Base-by-base conservation (phyloP, 2,329 filamentous ascomycete genomes). In the Sarocladiaceae sp. region DNA sequence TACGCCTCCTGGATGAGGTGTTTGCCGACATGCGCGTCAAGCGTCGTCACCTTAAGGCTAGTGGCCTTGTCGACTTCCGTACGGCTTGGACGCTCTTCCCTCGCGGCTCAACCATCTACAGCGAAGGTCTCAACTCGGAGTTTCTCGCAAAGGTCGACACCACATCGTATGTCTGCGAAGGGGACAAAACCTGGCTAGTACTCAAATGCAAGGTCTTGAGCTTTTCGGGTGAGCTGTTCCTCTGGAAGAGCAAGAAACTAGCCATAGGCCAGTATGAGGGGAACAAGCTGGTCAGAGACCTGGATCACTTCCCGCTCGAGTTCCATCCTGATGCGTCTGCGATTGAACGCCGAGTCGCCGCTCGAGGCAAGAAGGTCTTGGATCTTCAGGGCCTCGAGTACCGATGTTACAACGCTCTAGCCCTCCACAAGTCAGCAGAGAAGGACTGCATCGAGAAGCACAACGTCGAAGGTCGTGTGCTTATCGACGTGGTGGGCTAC, bases 21-120 rank as follows among this genome's bases (percentile, higher is more conserved):
- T 73, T 74, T 45, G 57, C 56, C 18, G 62, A 63, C n/a, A 54
- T 66, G 42, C 58, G 59, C 24, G 50, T 51, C 39, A 67, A 66
- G 49, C 54, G 61, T 11, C 56, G 57, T 5, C 56, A 61, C 19
- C 56, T 73, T 4, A 56, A 59, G 29, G 53, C 55, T 2, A 62
- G 58, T 21, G 59, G 60, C 0, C 61, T 73, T 12, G 61, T 69
- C 29, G 62, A 63, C 29, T 72, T 64, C 52, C 57, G 60, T 24
- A 57, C 63, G 0, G 65, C 64, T 18, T 74, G 71, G 70, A 64
- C 68, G 0, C 63, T 65, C 31, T 72, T 71, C 51, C 66, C 68
- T 7, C 58, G 57, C 10, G 57, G 57, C 16, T 61, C 61, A 1
- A 58, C 62, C 23, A 52, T 69, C 33, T 68, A 70, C 50, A 64